Base-by-base conservation (phyloP, 495 filamentous ascomycete genomes). In the Tuber aestivum region DNA sequence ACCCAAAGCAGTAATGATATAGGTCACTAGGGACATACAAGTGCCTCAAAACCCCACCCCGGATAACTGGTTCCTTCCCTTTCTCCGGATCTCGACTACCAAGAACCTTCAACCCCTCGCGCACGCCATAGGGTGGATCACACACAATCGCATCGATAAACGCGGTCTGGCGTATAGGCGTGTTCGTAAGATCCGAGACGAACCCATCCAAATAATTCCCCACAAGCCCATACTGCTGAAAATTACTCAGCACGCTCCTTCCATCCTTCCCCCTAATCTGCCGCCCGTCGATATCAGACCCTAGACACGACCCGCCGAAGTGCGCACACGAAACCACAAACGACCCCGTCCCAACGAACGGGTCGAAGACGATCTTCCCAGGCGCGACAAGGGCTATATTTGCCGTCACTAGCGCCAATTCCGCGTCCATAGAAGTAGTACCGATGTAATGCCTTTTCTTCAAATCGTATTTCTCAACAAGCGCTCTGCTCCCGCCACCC, bases 81-180 rank as follows among this genome's bases (percentile, higher is more conserved):
- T 89, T 92, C 74, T 86, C 86, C 0, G 87, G 86, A 81, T 94
- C 90, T 78, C 90, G 89, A 40, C 87, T 89, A 3, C 95, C 95
- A 23, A 99, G 85, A 5, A 98, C 94, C 81, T 91, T 91, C 72
- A 97, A 84, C 0, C 95, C 95, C 80, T 99, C 95, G 18, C 95
- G 89, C 23, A 99, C 93, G n/a, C 95, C 95, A 82, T 99, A 99
- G 0, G 95, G 95, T 23, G 95, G 95, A 84, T 99, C 95, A 78
- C 95, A 97, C n/a, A 97, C 84, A 76, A 99, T 95, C 3, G 91
- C 94, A 85, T 99, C 94, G 50, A 98, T 89, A 72, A 92, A 87
- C 56, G 88, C 85, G 27, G 85, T 85, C 27, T 81, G 83, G 50
- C 92, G 85, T 27, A 98, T 80, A 3, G 95, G 96, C 16, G 90